Conservation (phyloP, 2,329 filamentous ascomycete genomes). For the Colletotrichum melonis region DNA sequence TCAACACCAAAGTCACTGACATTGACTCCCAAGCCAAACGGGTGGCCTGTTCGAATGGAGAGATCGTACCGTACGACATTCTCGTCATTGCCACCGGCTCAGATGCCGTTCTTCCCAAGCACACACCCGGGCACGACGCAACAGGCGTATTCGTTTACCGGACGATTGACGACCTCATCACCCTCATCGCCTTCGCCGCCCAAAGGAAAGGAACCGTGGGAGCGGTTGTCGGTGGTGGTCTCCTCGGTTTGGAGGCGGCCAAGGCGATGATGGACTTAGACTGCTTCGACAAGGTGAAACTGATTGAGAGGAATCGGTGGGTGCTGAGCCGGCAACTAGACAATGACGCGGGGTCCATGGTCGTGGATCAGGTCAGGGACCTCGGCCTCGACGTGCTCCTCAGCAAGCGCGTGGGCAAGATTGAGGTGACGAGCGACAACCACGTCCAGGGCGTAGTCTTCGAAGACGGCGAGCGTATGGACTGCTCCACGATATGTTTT, state of each 20-base stretch:
- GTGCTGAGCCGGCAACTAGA: slow-evolving; percentile 87
- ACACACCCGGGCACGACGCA: slow-evolving; percentile 82
- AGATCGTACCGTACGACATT: slow-evolving; percentile 79
- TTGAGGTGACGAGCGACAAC: slow-evolving; percentile 75
- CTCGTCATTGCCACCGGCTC: slow-evolving; percentile 89
- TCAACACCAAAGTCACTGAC: slow-evolving; percentile 77
- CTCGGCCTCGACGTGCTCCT: slow-evolving; percentile 85
- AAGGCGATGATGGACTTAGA: slow-evolving; percentile 92
- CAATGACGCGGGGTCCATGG: slow-evolving; percentile 81
- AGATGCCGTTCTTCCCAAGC: slow-evolving; percentile 77
- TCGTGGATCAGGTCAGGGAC: slow-evolving; percentile 82
- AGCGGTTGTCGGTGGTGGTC: slow-evolving; percentile 83
- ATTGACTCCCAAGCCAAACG: slow-evolving; percentile 73
- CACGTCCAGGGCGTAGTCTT: slow-evolving; percentile 80
- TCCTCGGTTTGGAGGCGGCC: slow-evolving; percentile 88
- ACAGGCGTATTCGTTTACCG: slow-evolving; percentile 90
- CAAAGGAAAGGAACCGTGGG: slow-evolving; percentile 75
- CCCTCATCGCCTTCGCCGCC: slow-evolving; percentile 79
- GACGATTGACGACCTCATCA: slow-evolving; percentile 83
- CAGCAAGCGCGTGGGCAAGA: slow-evolving; percentile 78
- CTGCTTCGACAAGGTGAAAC: slow-evolving; percentile 77
- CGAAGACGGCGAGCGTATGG: slow-evolving; percentile 82
- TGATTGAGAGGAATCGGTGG: slow-evolving; percentile 87
- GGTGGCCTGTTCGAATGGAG: slow-evolving; percentile 77
- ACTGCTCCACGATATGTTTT: slow-evolving; percentile 87